Percentiles rank a stretch among this genome's conserved stretches.
phyloP scores from a whole-genome alignment of 2,329 filamentous ascomycete genomes.

The Chaetomium olivaceum region DNA sequence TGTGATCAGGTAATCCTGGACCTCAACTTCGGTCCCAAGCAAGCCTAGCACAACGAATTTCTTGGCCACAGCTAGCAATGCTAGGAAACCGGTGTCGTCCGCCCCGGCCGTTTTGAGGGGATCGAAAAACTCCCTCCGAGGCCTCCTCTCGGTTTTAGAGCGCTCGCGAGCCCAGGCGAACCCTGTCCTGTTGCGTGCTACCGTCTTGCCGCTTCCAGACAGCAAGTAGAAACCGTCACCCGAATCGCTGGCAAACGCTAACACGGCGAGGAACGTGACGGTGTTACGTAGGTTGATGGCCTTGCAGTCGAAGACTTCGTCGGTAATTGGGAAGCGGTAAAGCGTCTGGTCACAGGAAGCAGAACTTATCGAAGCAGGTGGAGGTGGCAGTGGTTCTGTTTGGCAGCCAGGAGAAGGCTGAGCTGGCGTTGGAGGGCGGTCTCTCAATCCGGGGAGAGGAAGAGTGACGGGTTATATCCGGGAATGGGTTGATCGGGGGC shows the following conservation, averaged over 20 bases:
- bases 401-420: neutral
- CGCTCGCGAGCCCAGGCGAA: neutral
- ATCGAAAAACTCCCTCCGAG: neutral
- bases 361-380: neutral
- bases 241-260: neutral
- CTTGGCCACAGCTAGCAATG: neutral
- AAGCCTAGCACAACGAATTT: neutral
- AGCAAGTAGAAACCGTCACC: neutral
- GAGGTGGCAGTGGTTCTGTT: neutral
- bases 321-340: neutral
- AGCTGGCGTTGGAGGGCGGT: no score
- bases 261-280: neutral
- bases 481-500: neutral
- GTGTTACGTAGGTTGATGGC: neutral
- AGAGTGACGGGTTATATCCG: neutral
- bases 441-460: no score
- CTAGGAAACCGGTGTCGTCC: neutral
- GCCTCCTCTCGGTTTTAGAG: neutral
- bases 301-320: neutral
- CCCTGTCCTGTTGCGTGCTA: neutral
- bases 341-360: neutral
- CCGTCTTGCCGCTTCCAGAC: neutral
- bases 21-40: neutral
- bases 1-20: neutral
- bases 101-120: neutral